A percentile compares a stretch with the other conserved stretches of the same genome.
phyloP scores from a whole-genome alignment of 257 asterid genomes.

The Rehmannia glutinosa region DNA sequence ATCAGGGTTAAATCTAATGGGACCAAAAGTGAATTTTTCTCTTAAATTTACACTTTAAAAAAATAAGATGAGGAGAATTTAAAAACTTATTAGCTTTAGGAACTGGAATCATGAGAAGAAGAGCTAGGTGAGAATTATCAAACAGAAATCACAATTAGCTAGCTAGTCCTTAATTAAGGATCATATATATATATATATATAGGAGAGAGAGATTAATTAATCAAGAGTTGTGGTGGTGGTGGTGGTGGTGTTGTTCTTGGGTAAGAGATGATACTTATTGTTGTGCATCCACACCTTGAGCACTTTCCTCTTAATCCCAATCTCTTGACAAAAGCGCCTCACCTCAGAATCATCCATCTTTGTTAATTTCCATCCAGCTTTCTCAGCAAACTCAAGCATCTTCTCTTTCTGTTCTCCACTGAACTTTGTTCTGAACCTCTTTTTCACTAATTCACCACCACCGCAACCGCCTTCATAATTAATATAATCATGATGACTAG shows the following conservation, averaged over 20 bases:
- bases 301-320: slow-evolving; percentile 47
- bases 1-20: no score
- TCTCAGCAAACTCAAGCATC: slow-evolving; percentile 49
- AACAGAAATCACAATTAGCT: no score
- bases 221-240: no score
- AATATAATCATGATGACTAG: no score
- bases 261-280: slow-evolving; percentile 30
- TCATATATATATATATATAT: no score
- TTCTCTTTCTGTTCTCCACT: slow-evolving; percentile 48
- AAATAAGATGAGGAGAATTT: no score
- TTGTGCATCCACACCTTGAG: slow-evolving; percentile 79
- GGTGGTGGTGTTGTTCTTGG: neutral
- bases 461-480: neutral
- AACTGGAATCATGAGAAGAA: no score
- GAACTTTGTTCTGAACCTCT: slow-evolving; percentile 54
- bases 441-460: slow-evolving; percentile 4
- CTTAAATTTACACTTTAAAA: no score
- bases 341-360: slow-evolving; percentile 48
- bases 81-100: no score
- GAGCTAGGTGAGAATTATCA: no score
- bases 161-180: no score
- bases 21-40: no score
- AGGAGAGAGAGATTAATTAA: neutral
- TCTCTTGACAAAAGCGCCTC: slow-evolving; percentile 49
- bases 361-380: slow-evolving; percentile 47